phyloP scores from a whole-genome alignment of 2,329 filamentous ascomycete species.

The Lachnellula hyalina region DNA sequence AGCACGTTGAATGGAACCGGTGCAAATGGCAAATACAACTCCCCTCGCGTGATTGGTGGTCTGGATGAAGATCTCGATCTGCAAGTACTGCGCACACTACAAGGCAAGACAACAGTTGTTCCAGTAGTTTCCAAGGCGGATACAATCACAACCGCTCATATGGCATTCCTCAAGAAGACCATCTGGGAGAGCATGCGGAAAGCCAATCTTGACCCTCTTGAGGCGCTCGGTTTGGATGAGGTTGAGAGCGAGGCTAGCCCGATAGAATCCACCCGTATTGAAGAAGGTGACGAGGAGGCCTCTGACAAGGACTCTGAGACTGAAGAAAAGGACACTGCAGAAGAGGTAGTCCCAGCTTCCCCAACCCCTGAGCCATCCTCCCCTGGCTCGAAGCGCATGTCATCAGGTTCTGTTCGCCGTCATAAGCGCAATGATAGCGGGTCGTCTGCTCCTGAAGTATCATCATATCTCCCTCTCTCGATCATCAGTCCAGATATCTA shows the following conservation, averaged over 20 bases:
- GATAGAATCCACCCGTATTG: constrained; percentile 42
- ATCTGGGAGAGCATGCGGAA: constrained; percentile 86
- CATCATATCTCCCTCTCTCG: constrained; percentile 78
- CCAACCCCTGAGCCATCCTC: constrained; percentile 25
- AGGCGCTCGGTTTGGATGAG: constrained; percentile 77
- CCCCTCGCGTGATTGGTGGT: constrained; percentile 52
- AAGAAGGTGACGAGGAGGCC: constrained; percentile 48
- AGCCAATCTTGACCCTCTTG: constrained; percentile 81
- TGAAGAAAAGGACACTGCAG: constrained; percentile 16
- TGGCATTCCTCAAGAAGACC: constrained; percentile 83
- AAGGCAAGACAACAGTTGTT: constrained; percentile 92
- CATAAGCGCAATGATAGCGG: constrained; percentile 30
- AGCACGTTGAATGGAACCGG: constrained; percentile 43
- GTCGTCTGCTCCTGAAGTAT: constrained; percentile 38
- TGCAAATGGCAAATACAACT: constrained; percentile 44
- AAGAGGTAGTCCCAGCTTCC: constrained; percentile 34
- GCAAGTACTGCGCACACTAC: constrained; percentile 79
- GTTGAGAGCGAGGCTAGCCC: constrained; percentile 54
- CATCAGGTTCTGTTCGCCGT: constrained; percentile 29
- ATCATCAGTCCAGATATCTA: constrained; percentile 93
- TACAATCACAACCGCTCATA: constrained; percentile 91
- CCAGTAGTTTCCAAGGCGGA: constrained; percentile 96
- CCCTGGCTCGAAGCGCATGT: constrained; percentile 28
- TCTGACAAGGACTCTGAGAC: constrained; percentile 25
- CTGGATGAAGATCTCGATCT: constrained; percentile 87